Base-by-base conservation (phyloP, 768 basidiomycete species). In the Trametes sanguinea region DNA sequence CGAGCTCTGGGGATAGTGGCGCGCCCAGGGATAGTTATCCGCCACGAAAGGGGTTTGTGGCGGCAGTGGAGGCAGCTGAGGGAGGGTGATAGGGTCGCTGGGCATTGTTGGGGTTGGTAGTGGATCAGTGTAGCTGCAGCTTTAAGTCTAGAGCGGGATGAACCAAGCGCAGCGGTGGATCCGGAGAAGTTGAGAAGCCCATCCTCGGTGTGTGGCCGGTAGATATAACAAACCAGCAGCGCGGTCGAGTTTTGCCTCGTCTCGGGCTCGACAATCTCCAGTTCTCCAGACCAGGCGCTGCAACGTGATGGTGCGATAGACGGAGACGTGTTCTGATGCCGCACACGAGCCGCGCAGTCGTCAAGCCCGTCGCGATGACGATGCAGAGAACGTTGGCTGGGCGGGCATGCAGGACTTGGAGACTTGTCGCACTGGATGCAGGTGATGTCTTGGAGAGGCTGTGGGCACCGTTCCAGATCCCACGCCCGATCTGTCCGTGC, bases 351-450 rank as follows among this genome's bases (percentile, higher is more conserved):
- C 43, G 50, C 56, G 47, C 57, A 54, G 62, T 51, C 53, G 57
- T 45, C 62, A 55, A 55, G 61, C 44, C 22, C 48, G 57, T 64
- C 62, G 62, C 62, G 62, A 64, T 64, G 62, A 64, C 62, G 62
- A 64, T 64, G 51, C 51, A 40, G 42, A 48, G 46, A 63, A 51
- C 17, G 29, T n/a, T 6, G 45, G 29, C 43, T 43, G 62, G 22
- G 37, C 17, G 62, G 6, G 5, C 22, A 22, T 33, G 46, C 35
- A 37, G 40, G 45, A 27, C 40, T 55, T 50, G 54, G 22, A 45
- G 57, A 50, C 50, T 51, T 59, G 57, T 44, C 29, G 51, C 42
- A 22, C 42, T 42, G 53, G 37, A 14, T 54, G 53, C 35, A 48
- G 22, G 52, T 42, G 46, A 61, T 54, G 52, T 8, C 14, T 44